Evolutionary conservation across 1,284 basidiomycete species (phyloP), one percentile per base, ranked within the genome.

Genomic region (Cutaneotrichosporon cutaneum): DNA sequence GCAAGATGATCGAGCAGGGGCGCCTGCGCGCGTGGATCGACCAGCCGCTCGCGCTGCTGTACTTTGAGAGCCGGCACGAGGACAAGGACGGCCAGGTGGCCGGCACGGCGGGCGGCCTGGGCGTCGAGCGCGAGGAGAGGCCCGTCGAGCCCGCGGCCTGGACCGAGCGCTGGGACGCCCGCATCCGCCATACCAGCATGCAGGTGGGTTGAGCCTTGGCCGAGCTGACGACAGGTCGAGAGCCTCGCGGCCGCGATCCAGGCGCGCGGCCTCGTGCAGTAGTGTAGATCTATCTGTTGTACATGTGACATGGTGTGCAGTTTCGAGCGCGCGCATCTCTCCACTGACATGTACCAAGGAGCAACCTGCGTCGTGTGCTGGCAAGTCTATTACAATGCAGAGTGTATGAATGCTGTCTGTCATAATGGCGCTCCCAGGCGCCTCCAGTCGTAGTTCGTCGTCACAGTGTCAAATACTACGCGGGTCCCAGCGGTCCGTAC

Each of bases 1-100:
- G 94, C 22, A 72, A 72, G 75, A 97, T 98, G 94, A 95, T 97
- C 62, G 92, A 94, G 74, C 94, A 98, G 79, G 90, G 92, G 10
- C 87, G 94, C 56, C 81, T 97, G 65, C 88, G 89, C 70, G 94
- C 90, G 10, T 89, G 87, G 64, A 95, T 97, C 60, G 94, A 97
- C 77, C 94, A 98, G 75, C 92, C 96, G 4, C 90, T 94, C 61
- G 89, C 86, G 66, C 82, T 96, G 54, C 94, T 96, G 65, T 94
- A 90, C 84, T 94, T 96, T 65, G 92, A 95, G 70, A 87, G 85
- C 47, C 84, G 85, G 51, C 83, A 68, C 9, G 32, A 63, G 2
- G 77, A 79, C 56, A 70, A 71, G 39, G 91, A 93, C 66, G 90
- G 92, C 59, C 88, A 92, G 68, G 91, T 90, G 0, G 90, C 94